Conservation (phyloP, 192 early-diverging fungal genomes). For the Dispira parvispora region DNA sequence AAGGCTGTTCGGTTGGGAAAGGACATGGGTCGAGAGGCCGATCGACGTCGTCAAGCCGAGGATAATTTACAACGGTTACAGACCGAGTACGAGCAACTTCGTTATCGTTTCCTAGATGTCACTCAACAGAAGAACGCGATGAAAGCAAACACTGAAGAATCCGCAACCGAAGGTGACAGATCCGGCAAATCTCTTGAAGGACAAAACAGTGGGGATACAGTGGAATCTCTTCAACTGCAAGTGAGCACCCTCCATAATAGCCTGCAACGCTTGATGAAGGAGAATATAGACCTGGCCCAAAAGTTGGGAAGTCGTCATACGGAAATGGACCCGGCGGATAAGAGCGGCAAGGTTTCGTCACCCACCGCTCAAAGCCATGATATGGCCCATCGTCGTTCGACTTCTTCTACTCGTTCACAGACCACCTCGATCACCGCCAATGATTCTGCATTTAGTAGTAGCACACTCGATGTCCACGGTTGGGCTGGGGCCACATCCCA, state of each 20-base stretch:
- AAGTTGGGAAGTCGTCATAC: too few relatives aligned
- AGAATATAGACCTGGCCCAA: neutral
- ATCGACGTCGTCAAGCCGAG: neutral
- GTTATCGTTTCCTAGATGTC: constrained; percentile 10
- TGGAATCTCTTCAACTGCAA: neutral
- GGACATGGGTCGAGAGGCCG: neutral
- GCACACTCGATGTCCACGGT: too few relatives aligned
- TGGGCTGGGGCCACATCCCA: too few relatives aligned
- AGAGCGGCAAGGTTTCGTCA: too few relatives aligned
- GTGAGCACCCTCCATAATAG: neutral
- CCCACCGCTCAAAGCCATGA: too few relatives aligned
- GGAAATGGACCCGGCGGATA: too few relatives aligned
- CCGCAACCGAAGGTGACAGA: too few relatives aligned
- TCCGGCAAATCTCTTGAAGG: neutral
- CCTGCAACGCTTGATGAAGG: neutral
- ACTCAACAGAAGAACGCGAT: neutral
- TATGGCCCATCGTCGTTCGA: too few relatives aligned
- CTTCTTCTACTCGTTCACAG: too few relatives aligned
- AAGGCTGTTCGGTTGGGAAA: neutral
- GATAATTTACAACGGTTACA: constrained; percentile 2
- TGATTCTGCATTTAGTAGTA: too few relatives aligned
- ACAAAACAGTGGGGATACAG: neutral
- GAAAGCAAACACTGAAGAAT: too few relatives aligned
- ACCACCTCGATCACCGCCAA: too few relatives aligned
- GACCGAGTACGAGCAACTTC: constrained; percentile 10